Percentiles rank a stretch among this genome's conserved stretches.
Conservation (phyloP, 345 rosid genomes). For the Eucalyptus marginata region DNA sequence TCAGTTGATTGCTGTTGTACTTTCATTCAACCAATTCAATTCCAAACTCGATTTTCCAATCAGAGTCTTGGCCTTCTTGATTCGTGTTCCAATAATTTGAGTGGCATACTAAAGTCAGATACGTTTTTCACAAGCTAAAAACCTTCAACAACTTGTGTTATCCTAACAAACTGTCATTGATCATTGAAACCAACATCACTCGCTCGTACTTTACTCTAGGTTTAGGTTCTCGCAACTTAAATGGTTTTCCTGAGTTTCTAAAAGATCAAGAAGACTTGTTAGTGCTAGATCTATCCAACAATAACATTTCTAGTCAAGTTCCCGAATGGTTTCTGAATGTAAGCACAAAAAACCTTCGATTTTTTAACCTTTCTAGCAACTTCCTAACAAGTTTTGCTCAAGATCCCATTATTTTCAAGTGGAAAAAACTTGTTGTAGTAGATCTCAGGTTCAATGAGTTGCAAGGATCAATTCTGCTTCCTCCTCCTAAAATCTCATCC, state of each 20-base stretch:
- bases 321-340: conserved; percentile 3
- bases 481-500: neutral
- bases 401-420: neutral
- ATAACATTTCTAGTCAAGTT: conserved; percentile 1
- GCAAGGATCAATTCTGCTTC: conserved; percentile 1
- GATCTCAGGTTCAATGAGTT: neutral
- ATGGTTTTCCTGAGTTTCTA: conserved; percentile 4
- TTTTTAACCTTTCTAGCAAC: neutral
- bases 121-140: neutral
- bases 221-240: conserved; percentile 1
- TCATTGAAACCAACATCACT: neutral
- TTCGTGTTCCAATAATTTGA: neutral
- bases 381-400: neutral
- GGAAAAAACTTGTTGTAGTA: neutral
- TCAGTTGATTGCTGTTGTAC: neutral
- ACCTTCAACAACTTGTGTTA: neutral
- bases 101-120: neutral
- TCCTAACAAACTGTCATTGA: neutral
- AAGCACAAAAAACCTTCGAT: neutral
- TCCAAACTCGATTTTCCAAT: neutral
- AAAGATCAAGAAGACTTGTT: neutral
- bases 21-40: neutral
- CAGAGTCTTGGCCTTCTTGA: neutral
- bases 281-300: neutral
- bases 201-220: neutral